Evolutionary conservation across 257 asterid species (phyloP).

Genomic region (Cordia subcordata): DNA sequence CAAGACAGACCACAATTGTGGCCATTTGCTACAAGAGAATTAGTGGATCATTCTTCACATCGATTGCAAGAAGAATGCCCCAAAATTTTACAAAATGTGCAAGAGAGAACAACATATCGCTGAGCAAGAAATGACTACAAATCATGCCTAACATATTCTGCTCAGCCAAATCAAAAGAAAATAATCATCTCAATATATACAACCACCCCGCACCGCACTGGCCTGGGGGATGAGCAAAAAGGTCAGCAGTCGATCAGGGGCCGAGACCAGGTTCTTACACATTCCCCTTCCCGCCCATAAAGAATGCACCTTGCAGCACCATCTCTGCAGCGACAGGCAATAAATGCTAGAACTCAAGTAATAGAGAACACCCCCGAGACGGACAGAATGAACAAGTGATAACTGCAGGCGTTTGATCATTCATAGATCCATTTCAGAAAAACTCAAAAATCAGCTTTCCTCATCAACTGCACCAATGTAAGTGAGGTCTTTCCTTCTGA

Average conservation of each 20-base stretch:
- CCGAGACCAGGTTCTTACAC: conserved; percentile 17
- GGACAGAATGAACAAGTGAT: conserved; percentile 8
- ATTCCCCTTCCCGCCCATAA: conserved; percentile 30
- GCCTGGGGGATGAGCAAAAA: conserved; percentile 35
- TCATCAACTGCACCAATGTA: conserved; percentile 85
- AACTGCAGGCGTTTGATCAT: conserved; percentile 20
- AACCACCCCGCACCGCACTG: conserved; percentile 34
- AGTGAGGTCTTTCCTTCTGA: conserved; percentile 77
- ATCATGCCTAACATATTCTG: conserved; percentile 24
- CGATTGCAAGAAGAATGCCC: background rate
- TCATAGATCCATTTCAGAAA: conserved; percentile 12
- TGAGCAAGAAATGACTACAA: conserved; percentile 20
- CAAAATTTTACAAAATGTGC: background rate
- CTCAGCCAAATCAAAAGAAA: conserved; percentile 18
- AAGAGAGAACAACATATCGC: background rate
- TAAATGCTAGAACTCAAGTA: conserved; percentile 13
- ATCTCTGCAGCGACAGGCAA: conserved; percentile 27
- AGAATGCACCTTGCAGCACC: conserved; percentile 39
- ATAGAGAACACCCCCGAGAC: conserved; percentile 11
- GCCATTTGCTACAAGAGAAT: too few species aligned
- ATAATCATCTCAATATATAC: conserved; percentile 42
- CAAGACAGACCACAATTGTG: too few species aligned
- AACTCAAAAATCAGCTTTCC: conserved; percentile 59
- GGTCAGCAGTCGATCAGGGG: conserved; percentile 53
- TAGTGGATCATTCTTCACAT: too few species aligned